These are phyloP conservation scores for Penicillium sp. DNA, from an alignment of 2,329 filamentous ascomycete species.

Conservation along the genomic window DNA sequence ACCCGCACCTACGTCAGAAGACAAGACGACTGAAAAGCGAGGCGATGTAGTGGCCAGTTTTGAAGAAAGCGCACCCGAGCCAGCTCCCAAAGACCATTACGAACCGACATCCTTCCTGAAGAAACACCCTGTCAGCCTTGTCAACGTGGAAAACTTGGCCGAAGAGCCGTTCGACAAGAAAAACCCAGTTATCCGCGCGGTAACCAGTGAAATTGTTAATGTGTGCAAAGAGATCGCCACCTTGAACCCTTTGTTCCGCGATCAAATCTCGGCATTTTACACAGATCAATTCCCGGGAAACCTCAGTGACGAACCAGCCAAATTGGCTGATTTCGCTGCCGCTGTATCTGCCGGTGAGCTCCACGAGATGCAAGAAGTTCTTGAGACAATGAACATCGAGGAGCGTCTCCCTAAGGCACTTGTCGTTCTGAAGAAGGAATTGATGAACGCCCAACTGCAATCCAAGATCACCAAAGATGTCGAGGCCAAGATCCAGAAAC, in stretches of 20 bases:
- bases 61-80: constrained; percentile 72
- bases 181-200: constrained; percentile 81
- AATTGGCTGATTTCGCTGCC: constrained; percentile 94
- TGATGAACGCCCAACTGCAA: constrained; percentile 96
- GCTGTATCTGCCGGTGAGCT: constrained; percentile 94
- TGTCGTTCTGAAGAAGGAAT: constrained; percentile 91
- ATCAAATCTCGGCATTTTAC: constrained; percentile 95
- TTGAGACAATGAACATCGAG: constrained; percentile 86
- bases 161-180: constrained; percentile 91
- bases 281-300: constrained; percentile 95
- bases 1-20: constrained; percentile 31
- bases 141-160: constrained; percentile 88
- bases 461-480: constrained; percentile 98
- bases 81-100: constrained; percentile 60
- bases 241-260: constrained; percentile 90
- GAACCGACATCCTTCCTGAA: constrained; percentile 89
- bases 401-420: constrained; percentile 89
- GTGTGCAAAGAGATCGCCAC: constrained; percentile 96
- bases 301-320: constrained; percentile 89
- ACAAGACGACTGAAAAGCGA: constrained; percentile 65
- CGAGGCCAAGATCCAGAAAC: constrained; percentile 94
- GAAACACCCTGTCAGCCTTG: constrained; percentile 88
- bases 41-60: constrained; percentile 97
- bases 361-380: constrained; percentile 85
- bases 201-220: constrained; percentile 97